These are phyloP conservation scores for Bipolaris cookei DNA, from an alignment of 2,329 filamentous ascomycete genomes.

Conservation along the genomic window DNA sequence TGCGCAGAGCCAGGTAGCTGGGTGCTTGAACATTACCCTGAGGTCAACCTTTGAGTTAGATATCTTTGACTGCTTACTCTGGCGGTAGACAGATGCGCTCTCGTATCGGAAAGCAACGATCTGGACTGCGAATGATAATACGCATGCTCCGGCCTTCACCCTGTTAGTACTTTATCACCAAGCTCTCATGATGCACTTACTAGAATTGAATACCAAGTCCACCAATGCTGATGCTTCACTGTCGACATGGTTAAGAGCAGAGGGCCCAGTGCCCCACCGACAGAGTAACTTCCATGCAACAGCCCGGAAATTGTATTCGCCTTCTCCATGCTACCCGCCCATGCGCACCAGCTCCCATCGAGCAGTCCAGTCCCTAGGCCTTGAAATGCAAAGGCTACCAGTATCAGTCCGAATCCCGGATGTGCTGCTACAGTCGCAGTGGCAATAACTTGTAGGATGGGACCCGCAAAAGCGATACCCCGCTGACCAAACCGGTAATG, in stretches of 20 bases:
- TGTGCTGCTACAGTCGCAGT: conserved; percentile 36
- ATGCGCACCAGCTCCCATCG: conserved; percentile 56
- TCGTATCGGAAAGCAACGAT: conserved; percentile 50
- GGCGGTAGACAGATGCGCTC: conserved; percentile 41
- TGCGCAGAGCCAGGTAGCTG: conserved; percentile 52
- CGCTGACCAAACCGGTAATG: conserved; percentile 53
- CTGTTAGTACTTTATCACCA: background rate
- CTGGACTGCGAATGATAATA: conserved; percentile 34
- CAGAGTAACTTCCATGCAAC: conserved; percentile 51
- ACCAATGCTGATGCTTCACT: conserved; percentile 43
- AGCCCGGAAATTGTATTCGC: conserved; percentile 52
- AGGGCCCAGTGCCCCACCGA: conserved; percentile 50
- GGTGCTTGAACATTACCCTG: conserved; percentile 41
- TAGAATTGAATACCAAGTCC: conserved; percentile 50
- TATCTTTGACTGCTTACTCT: conserved; percentile 25
- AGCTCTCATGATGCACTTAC: conserved; percentile 34
- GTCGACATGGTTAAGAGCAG: conserved; percentile 44
- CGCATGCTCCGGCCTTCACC: conserved; percentile 9
- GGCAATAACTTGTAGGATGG: conserved; percentile 47
- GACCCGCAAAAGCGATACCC: conserved; percentile 51
- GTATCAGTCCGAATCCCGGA: conserved; percentile 42
- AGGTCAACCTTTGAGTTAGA: conserved; percentile 6
- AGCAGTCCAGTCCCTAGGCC: conserved; percentile 52
- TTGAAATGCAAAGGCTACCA: conserved; percentile 42
- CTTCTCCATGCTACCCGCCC: conserved; percentile 51